Percentiles rank a stretch among this genome's conserved stretches.
phyloP scores from a whole-genome alignment of 2,329 filamentous ascomycete species.

The Thelonectria discophora region DNA sequence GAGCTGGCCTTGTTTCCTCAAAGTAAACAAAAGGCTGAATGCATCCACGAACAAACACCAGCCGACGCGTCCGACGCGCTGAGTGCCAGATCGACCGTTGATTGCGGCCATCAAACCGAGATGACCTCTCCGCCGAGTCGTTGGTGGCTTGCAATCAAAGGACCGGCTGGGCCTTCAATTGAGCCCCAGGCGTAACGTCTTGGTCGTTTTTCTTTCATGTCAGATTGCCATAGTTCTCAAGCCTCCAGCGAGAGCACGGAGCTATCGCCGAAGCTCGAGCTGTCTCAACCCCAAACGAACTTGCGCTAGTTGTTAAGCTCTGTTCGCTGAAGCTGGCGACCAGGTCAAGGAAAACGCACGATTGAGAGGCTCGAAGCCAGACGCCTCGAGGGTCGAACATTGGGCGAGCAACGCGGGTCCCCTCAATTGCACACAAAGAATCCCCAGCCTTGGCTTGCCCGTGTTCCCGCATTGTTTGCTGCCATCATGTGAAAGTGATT shows the following conservation, averaged over 20 bases:
- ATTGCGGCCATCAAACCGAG: conserved; percentile 16
- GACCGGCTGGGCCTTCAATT: conserved; percentile 1
- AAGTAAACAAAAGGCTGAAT: conserved; percentile 17
- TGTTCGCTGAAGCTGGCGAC: conserved; percentile 13
- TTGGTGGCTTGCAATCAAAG: conserved; percentile 27
- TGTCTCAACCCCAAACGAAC: conserved; percentile 31
- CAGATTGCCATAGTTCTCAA: background rate
- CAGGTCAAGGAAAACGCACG: conserved; percentile 13
- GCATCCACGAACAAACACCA: conserved; percentile 14
- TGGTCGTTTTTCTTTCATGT: conserved; percentile 3
- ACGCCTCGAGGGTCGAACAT: background rate
- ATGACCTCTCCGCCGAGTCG: conserved; percentile 17
- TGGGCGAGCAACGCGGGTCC: background rate
- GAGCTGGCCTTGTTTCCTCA: conserved; percentile 8
- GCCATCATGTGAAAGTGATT: conserved; percentile 8
- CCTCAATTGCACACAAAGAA: background rate
- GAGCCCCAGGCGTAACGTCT: background rate
- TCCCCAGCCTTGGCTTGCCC: background rate
- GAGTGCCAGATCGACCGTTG: conserved; percentile 4
- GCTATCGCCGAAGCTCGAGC: conserved; percentile 20
- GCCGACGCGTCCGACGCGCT: conserved; percentile 33
- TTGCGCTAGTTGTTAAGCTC: conserved; percentile 21
- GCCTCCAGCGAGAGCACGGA: conserved; percentile 5
- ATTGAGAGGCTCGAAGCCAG: conserved; percentile 6
- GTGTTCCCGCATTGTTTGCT: background rate